A percentile compares a stretch with the other conserved stretches of the same genome.
Conservation (phyloP, 495 filamentous ascomycete species). For the Aspergillus olivimuriae region DNA sequence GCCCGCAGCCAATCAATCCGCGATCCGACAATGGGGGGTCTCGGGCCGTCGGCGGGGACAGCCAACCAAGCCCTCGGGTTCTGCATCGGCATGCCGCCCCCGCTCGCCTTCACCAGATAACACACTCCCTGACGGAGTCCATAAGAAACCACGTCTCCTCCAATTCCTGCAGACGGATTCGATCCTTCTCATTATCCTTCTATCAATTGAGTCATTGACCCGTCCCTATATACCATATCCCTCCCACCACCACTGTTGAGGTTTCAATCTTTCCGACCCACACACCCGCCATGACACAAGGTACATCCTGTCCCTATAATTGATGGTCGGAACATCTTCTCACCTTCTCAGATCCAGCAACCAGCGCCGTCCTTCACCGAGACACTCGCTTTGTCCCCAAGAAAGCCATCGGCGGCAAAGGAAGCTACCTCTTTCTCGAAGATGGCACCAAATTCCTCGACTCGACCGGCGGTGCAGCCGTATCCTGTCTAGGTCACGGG, state of each 20-base stretch:
- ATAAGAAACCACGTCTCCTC: too few relatives aligned
- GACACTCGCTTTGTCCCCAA: conserved; percentile 34
- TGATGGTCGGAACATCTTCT: not conserved
- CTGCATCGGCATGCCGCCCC: conserved; percentile 27
- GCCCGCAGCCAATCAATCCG: not conserved
- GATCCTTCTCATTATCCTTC: not conserved
- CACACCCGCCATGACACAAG: not conserved
- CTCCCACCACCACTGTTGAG: not conserved
- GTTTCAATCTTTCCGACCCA: not conserved
- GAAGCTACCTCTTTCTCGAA: conserved; percentile 43
- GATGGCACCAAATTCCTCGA: conserved; percentile 62
- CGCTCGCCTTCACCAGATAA: conserved; percentile 3
- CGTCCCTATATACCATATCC: not conserved
- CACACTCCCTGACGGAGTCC: too few relatives aligned
- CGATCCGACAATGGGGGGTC: conserved; percentile 1
- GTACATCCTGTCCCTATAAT: not conserved
- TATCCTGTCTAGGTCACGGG: conserved; percentile 45
- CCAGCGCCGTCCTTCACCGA: conserved; percentile 39
- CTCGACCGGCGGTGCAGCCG: conserved; percentile 48
- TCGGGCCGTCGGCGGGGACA: conserved; percentile 6
- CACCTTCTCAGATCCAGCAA: conserved; percentile 3
- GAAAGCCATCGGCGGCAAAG: conserved; percentile 35
- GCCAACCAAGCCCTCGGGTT: conserved; percentile 28
- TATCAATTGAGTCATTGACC: not conserved
- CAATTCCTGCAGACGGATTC: not conserved